phyloP scores from a whole-genome alignment of 495 filamentous ascomycete species.

The Aspergillus ellipticus region DNA sequence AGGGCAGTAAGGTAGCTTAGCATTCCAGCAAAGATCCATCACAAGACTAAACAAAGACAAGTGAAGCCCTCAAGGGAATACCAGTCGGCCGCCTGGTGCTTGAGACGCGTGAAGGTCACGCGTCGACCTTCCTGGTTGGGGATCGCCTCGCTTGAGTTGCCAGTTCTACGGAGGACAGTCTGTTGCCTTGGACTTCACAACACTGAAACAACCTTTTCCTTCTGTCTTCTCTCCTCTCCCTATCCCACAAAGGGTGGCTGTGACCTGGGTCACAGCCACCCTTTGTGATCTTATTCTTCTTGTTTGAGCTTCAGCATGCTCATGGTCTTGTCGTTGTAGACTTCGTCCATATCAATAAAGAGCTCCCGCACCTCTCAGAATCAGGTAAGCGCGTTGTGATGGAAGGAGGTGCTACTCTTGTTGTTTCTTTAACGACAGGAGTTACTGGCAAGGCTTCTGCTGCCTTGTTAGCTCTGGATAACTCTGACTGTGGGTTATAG shows the following conservation, averaged over 20 bases:
- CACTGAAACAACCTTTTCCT: neutral
- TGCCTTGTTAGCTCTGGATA: neutral
- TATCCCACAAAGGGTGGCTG: neutral
- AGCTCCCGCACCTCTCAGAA: neutral
- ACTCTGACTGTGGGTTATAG: neutral
- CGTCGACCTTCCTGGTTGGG: constrained; percentile 12
- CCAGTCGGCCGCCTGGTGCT: neutral
- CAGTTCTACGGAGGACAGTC: constrained; percentile 2
- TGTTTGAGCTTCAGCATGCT: neutral
- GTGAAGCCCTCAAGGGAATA: neutral
- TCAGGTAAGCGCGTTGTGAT: neutral
- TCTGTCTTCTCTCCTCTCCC: neutral
- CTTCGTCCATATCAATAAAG: neutral
- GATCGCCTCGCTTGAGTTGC: constrained; percentile 15
- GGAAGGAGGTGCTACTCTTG: neutral
- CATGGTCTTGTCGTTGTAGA: neutral
- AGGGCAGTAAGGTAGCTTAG: too few relatives aligned
- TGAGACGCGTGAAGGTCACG: constrained; percentile 4
- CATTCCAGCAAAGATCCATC: too few relatives aligned
- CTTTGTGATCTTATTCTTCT: neutral
- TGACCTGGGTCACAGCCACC: neutral
- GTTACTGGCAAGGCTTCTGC: neutral
- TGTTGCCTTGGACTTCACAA: constrained; percentile 3
- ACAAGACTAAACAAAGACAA: neutral
- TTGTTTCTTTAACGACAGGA: neutral